Base-by-base conservation (phyloP, 768 basidiomycete species). In the Pisolithus albus region DNA sequence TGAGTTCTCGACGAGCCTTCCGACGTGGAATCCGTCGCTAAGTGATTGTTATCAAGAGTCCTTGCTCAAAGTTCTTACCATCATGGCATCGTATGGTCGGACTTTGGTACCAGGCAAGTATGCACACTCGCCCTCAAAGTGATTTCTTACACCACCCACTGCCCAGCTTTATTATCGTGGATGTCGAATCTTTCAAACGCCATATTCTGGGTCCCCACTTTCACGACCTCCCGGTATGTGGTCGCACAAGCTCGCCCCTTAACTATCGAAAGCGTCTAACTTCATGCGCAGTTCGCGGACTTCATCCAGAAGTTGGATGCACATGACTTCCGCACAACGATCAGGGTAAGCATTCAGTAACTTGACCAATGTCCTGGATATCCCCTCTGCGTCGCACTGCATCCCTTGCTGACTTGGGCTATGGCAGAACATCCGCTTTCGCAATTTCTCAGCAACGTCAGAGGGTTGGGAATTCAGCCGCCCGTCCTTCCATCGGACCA, bases 391-490 rank as follows among this genome's bases (percentile, higher is more conserved):
- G 10, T 21, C 16, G 15, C 26, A 13, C 19, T 5, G 13, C 2
- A 16, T 16, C 4, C 8, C 37, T 37, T 24, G 1, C 8, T 34
- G 41, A 19, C 30, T 24, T 21, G n/a, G 21, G n/a, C 11, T 8
- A 41, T n/a, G 16, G 28, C 24, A 51, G 50, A 51, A 37, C 10
- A 18, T 46, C 26, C 34, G 7, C 7, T 46, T 28, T 26, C 19
- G 34, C 15, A 8, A 39, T 10, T 40, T 19, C 3, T 51, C 50
- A 1, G 24, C 38, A n/a, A 46, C 50, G 32, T 46, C 45, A 28
- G 50, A 51, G n/a, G 50, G 44, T n/a, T 51, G 50, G 50, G 45
- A 46, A 36, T 51, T 51, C 19, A 28, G 37, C 24, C 50, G 44
- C 24, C 45, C 44, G 5, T 36, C 9, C 3, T 51, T 51, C 19